Evolutionary conservation across 306 rosid genomes (phyloP).

Genomic region (Urtica urens): DNA sequence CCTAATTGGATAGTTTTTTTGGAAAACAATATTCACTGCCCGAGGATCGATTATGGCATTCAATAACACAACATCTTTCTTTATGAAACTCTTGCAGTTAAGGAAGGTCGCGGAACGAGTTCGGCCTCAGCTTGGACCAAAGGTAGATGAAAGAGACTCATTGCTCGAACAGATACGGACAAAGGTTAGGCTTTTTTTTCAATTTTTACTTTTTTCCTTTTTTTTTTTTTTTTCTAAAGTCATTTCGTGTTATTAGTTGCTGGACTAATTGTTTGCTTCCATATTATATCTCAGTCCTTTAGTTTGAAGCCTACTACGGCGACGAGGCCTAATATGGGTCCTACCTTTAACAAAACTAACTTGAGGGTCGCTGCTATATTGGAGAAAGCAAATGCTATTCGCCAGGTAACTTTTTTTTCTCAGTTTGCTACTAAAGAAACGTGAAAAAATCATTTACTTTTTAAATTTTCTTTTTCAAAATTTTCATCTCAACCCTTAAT

Average conservation of each 20-base stretch:
- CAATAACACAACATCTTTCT: not conserved
- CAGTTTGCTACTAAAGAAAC: too few species aligned
- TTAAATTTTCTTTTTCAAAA: too few species aligned
- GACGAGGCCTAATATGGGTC: conserved; percentile 61
- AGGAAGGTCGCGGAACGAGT: conserved; percentile 72
- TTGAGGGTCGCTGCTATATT: conserved; percentile 85
- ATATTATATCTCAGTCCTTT: conserved; percentile 55
- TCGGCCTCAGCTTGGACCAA: conserved; percentile 52
- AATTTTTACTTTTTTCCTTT: not conserved
- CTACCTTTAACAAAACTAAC: conserved; percentile 62
- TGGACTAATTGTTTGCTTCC: not conserved
- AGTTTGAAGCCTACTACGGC: conserved; percentile 71
- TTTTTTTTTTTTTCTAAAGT: not conserved
- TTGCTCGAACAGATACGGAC: conserved; percentile 73
- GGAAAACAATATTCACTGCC: conserved; percentile 8
- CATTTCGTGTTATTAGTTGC: not conserved
- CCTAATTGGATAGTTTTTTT: conserved; percentile 15
- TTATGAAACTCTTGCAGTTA: conserved; percentile 47
- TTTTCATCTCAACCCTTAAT: too few species aligned
- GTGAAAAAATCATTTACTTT: too few species aligned
- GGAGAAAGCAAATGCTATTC: conserved; percentile 85
- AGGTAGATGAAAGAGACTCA: conserved; percentile 72
- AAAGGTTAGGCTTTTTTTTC: conserved; percentile 47
- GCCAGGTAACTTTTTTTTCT: conserved; percentile 64
- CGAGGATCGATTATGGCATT: conserved; percentile 15